A percentile compares a stretch with the other conserved stretches of the same genome.
phyloP scores from a whole-genome alignment of 1,139 yeast species.

The Taiozyma onychis region DNA sequence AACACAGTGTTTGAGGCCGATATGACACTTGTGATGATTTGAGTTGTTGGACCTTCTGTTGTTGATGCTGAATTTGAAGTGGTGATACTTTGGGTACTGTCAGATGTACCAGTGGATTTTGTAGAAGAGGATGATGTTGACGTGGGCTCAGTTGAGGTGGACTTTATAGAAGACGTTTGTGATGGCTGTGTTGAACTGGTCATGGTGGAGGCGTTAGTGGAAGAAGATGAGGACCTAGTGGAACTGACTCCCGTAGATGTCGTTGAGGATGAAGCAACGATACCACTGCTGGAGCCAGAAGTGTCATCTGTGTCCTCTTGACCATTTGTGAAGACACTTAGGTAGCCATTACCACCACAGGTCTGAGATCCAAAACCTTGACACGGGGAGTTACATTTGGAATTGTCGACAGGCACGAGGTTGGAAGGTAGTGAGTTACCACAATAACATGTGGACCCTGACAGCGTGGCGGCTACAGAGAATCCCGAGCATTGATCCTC shows the following conservation, averaged over 20 bases:
- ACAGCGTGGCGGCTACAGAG: conserved; percentile 46
- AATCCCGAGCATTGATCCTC: conserved; percentile 38
- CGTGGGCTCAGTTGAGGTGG: neutral
- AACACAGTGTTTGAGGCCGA: conserved; percentile 13
- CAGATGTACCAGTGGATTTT: conserved; percentile 4
- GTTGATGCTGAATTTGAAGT: conserved; percentile 25
- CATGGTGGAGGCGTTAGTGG: neutral
- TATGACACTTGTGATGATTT: conserved; percentile 21
- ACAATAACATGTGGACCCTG: conserved; percentile 58
- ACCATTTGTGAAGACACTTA: conserved; percentile 39
- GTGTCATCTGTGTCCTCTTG: conserved; percentile 24
- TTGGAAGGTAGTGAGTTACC: conserved; percentile 34
- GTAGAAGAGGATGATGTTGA: neutral
- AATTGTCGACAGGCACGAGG: conserved; percentile 29
- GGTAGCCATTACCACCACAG: conserved; percentile 59
- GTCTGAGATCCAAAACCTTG: conserved; percentile 49
- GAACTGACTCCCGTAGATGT: neutral
- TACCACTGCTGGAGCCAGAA: conserved; percentile 3
- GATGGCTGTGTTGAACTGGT: conserved; percentile 11
- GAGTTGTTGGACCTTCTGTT: conserved; percentile 6
- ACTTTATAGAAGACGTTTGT: neutral
- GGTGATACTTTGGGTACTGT: neutral
- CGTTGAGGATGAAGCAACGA: conserved; percentile 15
- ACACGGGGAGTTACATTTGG: conserved; percentile 46
- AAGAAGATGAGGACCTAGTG: neutral